Conservation (phyloP, 2,329 filamentous ascomycete genomes). For the Fonsecaea multimorphosa region DNA sequence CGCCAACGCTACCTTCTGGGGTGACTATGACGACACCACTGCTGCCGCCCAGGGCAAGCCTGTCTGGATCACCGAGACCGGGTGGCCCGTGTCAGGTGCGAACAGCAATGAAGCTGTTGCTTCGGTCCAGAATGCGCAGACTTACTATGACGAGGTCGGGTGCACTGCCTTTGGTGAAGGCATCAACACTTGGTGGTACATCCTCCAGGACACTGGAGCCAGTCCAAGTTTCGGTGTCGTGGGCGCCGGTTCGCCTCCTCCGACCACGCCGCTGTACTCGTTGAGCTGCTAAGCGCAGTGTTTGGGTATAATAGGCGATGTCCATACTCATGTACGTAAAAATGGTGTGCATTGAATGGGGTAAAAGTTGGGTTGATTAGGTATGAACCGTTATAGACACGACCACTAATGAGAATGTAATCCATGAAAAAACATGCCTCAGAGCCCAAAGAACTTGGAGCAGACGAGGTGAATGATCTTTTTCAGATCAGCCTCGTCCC, state of each 20-base stretch:
- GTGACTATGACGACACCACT: conserved; percentile 67
- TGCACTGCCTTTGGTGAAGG: conserved; percentile 57
- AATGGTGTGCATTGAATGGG: neutral
- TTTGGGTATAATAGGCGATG: neutral
- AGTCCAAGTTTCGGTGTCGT: conserved; percentile 48
- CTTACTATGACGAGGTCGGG: conserved; percentile 67
- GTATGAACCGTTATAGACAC: neutral
- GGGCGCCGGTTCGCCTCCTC: conserved; percentile 41
- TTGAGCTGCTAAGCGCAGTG: conserved; percentile 43
- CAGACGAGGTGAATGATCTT: neutral
- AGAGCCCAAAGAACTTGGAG: too few species aligned
- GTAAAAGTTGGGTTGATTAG: neutral
- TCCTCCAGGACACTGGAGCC: conserved; percentile 45
- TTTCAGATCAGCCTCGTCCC: neutral
- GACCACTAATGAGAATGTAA: conserved; percentile 13
- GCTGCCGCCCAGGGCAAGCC: conserved; percentile 63
- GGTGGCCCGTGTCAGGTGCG: conserved; percentile 66
- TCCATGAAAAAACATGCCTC: neutral
- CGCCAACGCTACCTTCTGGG: conserved; percentile 70
- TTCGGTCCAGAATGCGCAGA: conserved; percentile 64
- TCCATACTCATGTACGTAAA: neutral
- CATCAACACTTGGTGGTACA: conserved; percentile 54
- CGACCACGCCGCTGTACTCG: conserved; percentile 48
- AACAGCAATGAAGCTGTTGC: conserved; percentile 62
- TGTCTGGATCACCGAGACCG: conserved; percentile 69